Conservation (phyloP, 768 basidiomycete species). For the Naganishia friedmannii region DNA sequence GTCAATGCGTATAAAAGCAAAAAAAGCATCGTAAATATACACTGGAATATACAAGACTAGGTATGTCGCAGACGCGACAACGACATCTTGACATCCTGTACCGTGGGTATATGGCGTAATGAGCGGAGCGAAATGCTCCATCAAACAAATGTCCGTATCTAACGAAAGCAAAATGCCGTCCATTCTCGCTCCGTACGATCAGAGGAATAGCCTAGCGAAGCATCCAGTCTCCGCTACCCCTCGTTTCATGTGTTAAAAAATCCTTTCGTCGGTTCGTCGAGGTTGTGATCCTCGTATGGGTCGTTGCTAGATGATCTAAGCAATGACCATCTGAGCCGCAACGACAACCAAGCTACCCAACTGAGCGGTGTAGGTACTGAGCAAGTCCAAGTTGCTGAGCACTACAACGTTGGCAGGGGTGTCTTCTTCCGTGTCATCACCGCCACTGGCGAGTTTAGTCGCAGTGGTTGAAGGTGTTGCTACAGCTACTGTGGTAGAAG, state of each 20-base stretch:
- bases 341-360: slow-evolving; percentile 30
- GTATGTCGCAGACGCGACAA: slow-evolving; percentile 5
- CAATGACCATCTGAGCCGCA: slow-evolving; percentile 29
- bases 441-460: slow-evolving; percentile 4
- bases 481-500: neutral
- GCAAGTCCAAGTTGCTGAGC: slow-evolving; percentile 29
- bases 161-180: slow-evolving; percentile 5
- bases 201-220: neutral
- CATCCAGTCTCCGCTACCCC: slow-evolving; percentile 9
- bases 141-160: slow-evolving; percentile 9
- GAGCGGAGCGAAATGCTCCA: neutral
- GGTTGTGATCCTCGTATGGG: neutral
- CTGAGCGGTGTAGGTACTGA: slow-evolving; percentile 24
- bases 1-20: neutral
- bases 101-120: slow-evolving; percentile 23
- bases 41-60: slow-evolving; percentile 14
- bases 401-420: slow-evolving; percentile 14
- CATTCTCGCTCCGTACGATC: neutral
- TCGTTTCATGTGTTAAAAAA: neutral
- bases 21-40: slow-evolving; percentile 11
- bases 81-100: slow-evolving; percentile 16
- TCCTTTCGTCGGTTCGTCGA: neutral
- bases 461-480: neutral
- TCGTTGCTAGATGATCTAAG: slow-evolving; percentile 10
- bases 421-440: neutral